Conservation (phyloP, 805 yeast genomes). For the Diddensiella transvaalensis region DNA sequence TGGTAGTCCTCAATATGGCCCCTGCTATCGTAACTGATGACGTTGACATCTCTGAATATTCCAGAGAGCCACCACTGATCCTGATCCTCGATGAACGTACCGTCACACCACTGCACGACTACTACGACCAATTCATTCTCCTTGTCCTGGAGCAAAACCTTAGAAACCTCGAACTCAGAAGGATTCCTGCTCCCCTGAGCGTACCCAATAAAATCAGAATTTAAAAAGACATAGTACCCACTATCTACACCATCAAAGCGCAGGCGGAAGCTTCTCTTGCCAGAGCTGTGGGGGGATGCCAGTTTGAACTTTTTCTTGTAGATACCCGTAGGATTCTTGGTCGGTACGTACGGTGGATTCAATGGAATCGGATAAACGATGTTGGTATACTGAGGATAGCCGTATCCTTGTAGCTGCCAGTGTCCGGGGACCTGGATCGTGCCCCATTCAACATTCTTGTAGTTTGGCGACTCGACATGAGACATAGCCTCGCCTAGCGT, state of each 20-base stretch:
- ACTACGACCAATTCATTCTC: slow-evolving; percentile 26
- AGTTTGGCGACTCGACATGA: slow-evolving; percentile 11
- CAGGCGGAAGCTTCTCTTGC: slow-evolving; percentile 21
- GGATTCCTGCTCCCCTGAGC: slow-evolving; percentile 36
- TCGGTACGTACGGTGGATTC: slow-evolving; percentile 36
- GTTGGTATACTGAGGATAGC: slow-evolving; percentile 38
- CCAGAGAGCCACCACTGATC: slow-evolving; percentile 43
- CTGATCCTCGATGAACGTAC: slow-evolving; percentile 38
- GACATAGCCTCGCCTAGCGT: slow-evolving; percentile 18
- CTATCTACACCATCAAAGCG: slow-evolving; percentile 39
- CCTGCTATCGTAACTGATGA: slow-evolving; percentile 27
- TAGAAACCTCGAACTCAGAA: slow-evolving; percentile 33
- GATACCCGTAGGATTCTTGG: slow-evolving; percentile 36
- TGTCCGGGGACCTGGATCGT: slow-evolving; percentile 35
- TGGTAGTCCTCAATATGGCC: slow-evolving; percentile 33
- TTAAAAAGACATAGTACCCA: slow-evolving; percentile 35
- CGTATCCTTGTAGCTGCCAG: slow-evolving; percentile 39
- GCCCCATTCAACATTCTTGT: slow-evolving; percentile 16
- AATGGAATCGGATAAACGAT: slow-evolving; percentile 33
- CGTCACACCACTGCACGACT: slow-evolving; percentile 36
- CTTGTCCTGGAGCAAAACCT: slow-evolving; percentile 1
- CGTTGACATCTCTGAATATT: slow-evolving; percentile 37
- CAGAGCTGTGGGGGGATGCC: slow-evolving; percentile 10
- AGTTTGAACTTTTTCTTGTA: slow-evolving; percentile 30
- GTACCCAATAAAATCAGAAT: slow-evolving; percentile 34